A percentile compares a stretch with the other conserved stretches of the same genome.
phyloP scores from a whole-genome alignment of 2,329 filamentous ascomycete species.

The Albophoma yamanashiensis region DNA sequence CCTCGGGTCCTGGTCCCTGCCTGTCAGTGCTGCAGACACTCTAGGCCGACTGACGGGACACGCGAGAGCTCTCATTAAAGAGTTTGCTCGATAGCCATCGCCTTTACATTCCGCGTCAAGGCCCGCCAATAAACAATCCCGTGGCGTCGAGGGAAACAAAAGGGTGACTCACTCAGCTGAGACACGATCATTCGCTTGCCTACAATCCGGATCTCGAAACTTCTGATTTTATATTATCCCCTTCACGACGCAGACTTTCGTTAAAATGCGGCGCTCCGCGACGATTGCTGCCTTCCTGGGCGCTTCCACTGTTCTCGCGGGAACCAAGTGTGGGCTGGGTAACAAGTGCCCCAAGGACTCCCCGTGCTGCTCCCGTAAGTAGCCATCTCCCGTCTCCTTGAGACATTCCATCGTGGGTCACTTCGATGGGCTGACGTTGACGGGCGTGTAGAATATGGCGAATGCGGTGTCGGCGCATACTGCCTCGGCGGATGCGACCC shows the following conservation, averaged over 20 bases:
- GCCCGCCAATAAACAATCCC: neutral
- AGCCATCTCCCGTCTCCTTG: neutral
- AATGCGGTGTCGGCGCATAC: slow-evolving; percentile 89
- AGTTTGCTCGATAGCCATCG: neutral
- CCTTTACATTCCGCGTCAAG: neutral
- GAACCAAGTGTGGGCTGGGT: slow-evolving; percentile 31
- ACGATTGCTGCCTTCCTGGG: slow-evolving; percentile 20
- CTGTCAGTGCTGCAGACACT: neutral
- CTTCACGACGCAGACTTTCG: neutral
- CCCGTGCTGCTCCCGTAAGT: slow-evolving; percentile 76
- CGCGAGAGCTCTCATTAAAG: neutral
- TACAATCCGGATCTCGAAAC: neutral
- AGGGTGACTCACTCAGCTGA: neutral
- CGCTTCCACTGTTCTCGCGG: slow-evolving; percentile 17
- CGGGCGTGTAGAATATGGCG: slow-evolving; percentile 61
- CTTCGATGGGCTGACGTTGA: neutral
- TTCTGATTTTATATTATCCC: neutral
- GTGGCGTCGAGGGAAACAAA: neutral
- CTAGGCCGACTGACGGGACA: neutral
- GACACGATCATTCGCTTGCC: neutral
- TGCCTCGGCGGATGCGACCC: slow-evolving; percentile 95
- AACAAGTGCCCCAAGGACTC: slow-evolving; percentile 58
- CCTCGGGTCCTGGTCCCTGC: neutral
- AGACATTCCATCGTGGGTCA: neutral
- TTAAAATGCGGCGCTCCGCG: slow-evolving; percentile 21